A percentile compares a stretch with the other conserved stretches of the same genome.
Conservation (phyloP, 805 yeast genomes). For the Schwanniomyces pseudopolymorphus region DNA sequence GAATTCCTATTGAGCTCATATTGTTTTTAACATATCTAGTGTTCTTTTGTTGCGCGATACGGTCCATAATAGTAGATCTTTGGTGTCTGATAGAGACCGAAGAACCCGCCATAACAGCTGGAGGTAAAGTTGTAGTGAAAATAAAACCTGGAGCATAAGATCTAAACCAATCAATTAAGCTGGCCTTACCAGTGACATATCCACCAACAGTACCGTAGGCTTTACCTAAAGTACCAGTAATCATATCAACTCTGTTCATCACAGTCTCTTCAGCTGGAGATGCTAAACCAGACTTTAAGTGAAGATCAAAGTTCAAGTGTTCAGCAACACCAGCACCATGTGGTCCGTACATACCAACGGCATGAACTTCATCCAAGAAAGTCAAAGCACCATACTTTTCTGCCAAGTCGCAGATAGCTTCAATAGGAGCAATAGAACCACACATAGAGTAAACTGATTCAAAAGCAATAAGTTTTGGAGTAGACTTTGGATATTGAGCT, state of each 20-base stretch:
- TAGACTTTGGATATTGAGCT: conserved; percentile 76
- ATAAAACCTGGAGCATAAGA: conserved; percentile 97
- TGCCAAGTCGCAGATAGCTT: conserved; percentile 89
- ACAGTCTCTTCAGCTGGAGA: conserved; percentile 53
- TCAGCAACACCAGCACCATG: conserved; percentile 99
- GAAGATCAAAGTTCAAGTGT: conserved; percentile 85
- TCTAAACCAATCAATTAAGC: conserved; percentile 90
- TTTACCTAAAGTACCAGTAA: conserved; percentile 97
- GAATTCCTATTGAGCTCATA: conserved; percentile 72
- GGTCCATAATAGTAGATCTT: conserved; percentile 70
- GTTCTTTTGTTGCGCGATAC: conserved; percentile 81
- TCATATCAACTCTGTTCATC: conserved; percentile 89
- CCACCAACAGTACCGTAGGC: conserved; percentile 98
- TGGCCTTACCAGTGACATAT: conserved; percentile 85
- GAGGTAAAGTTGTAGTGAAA: conserved; percentile 95
- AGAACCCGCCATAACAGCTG: conserved; percentile 97
- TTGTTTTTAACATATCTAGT: conserved; percentile 81
- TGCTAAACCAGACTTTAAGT: conserved; percentile 64
- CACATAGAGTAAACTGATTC: conserved; percentile 98
- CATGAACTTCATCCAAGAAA: conserved; percentile 97
- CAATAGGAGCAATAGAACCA: conserved; percentile 94
- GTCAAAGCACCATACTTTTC: conserved; percentile 97
- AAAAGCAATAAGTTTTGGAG: conserved; percentile 94
- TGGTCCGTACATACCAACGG: conserved; percentile 99
- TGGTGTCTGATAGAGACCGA: conserved; percentile 83